These are phyloP conservation scores for Diutina scorzettiae DNA, from an alignment of 1,139 yeast genomes.

Conservation along the genomic window DNA sequence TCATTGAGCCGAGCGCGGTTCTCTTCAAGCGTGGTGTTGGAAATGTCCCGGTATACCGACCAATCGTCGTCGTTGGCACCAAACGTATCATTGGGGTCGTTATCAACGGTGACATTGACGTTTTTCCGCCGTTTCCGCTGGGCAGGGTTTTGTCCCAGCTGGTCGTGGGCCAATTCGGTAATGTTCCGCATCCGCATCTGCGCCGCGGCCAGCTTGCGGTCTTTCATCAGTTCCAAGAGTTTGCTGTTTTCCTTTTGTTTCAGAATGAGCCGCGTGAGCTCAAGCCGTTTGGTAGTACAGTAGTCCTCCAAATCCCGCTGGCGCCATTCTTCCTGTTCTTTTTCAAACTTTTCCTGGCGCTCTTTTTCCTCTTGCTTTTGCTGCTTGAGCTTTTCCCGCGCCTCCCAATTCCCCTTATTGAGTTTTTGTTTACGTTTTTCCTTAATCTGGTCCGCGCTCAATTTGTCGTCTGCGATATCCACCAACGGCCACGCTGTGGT, in stretches of 20 bases:
- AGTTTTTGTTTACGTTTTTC: constrained; percentile 81
- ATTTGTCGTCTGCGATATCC: constrained; percentile 73
- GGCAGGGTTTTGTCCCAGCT: constrained; percentile 24
- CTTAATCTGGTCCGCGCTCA: constrained; percentile 67
- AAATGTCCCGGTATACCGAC: constrained; percentile 80
- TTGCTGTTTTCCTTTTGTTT: constrained; percentile 57
- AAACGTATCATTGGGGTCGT: constrained; percentile 87
- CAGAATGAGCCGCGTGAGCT: constrained; percentile 44
- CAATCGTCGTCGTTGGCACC: constrained; percentile 97
- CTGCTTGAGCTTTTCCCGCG: constrained; percentile 70
- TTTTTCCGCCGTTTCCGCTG: constrained; percentile 40
- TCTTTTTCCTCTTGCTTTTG: constrained; percentile 51
- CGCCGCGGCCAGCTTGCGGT: constrained; percentile 83
- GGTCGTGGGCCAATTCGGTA: constrained; percentile 79
- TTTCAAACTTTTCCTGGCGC: constrained; percentile 38
- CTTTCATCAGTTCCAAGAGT: constrained; percentile 67
- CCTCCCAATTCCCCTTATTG: constrained; percentile 79
- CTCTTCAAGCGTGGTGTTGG: constrained; percentile 60
- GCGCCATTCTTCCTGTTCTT: constrained; percentile 70
- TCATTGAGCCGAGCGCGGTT: constrained; percentile 62
- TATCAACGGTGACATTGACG: constrained; percentile 51
- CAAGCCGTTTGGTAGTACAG: constrained; percentile 59
- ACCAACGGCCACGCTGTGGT: constrained; percentile 58
- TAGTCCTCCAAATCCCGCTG: constrained; percentile 63
- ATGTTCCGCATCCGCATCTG: constrained; percentile 88